phyloP scores from a whole-genome alignment of 148 eudicot species.

The Amaranthus hypochondriacus region DNA sequence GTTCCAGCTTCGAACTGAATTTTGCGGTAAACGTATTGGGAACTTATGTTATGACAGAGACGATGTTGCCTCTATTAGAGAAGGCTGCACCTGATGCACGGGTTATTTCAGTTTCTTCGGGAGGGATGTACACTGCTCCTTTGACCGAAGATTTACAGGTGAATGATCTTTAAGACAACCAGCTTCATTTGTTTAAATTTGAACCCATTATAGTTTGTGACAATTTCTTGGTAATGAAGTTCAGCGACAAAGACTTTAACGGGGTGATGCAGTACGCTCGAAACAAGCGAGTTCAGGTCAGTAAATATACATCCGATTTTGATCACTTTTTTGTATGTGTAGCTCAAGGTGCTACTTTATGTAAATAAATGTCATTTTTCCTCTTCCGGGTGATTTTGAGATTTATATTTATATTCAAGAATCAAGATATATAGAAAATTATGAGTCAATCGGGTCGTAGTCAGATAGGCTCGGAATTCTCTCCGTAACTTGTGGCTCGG shows the following conservation, averaged over 20 bases:
- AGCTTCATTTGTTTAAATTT: not conserved
- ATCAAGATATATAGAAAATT: not conserved
- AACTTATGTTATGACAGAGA: conserved; percentile 67
- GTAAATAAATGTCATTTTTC: not conserved
- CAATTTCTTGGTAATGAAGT: conserved; percentile 39
- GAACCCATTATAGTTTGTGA: not conserved
- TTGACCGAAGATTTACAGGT: conserved; percentile 85
- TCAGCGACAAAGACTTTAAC: conserved; percentile 48
- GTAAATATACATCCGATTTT: not conserved
- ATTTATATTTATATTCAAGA: too few relatives aligned
- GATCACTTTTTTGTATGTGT: not conserved
- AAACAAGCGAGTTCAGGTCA: conserved; percentile 90
- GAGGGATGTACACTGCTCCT: conserved; percentile 85
- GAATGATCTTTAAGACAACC: conserved; percentile 3
- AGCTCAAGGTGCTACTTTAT: not conserved
- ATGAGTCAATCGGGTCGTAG: too few relatives aligned
- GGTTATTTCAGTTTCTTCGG: conserved; percentile 86
- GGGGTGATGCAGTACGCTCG: conserved; percentile 79
- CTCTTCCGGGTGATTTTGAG: not conserved
- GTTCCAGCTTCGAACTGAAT: conserved; percentile 68
- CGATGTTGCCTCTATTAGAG: conserved; percentile 73
- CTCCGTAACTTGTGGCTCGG: too few relatives aligned
- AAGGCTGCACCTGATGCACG: conserved; percentile 91
- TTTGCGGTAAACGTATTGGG: conserved; percentile 93
- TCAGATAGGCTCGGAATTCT: too few relatives aligned